phyloP scores from a whole-genome alignment of 2,329 filamentous ascomycete species.

The Dactylellina leptospora region DNA sequence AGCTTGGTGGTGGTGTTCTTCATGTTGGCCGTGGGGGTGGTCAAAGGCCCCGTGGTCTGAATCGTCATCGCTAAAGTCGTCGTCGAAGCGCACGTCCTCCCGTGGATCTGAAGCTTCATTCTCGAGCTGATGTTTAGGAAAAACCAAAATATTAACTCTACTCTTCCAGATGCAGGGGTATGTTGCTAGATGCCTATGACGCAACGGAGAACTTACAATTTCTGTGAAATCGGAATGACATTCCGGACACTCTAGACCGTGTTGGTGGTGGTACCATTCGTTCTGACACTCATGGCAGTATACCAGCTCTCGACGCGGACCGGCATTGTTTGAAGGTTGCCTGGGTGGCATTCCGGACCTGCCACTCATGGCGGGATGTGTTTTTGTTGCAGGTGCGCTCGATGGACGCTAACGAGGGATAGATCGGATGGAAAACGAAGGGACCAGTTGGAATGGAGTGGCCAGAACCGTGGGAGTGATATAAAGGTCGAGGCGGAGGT shows the following conservation, averaged over 20 bases:
- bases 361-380: slow-evolving; percentile 34
- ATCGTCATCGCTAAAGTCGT: slow-evolving; percentile 25
- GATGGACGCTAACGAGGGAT: not conserved
- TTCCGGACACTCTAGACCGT: slow-evolving; percentile 75
- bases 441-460: not conserved
- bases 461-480: not conserved
- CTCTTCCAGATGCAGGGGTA: no score
- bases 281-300: slow-evolving; percentile 83
- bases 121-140: slow-evolving; percentile 27
- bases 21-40: not conserved
- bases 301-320: slow-evolving; percentile 72
- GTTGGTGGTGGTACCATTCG: slow-evolving; percentile 80
- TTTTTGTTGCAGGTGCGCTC: slow-evolving; percentile 2
- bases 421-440: not conserved
- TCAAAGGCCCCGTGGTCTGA: slow-evolving; percentile 21
- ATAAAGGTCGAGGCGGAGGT: not conserved
- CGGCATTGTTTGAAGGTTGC: slow-evolving; percentile 11
- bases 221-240: slow-evolving; percentile 83
- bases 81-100: slow-evolving; percentile 5
- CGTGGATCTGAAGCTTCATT: slow-evolving; percentile 27
- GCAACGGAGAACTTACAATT: slow-evolving; percentile 70
- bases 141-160: slow-evolving; percentile 11
- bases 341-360: slow-evolving; percentile 25
- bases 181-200: not conserved
- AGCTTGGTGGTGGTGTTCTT: not conserved